Percentiles rank a stretch among this genome's conserved stretches.
Evolutionary conservation across 2,329 filamentous ascomycete species (phyloP).

Genomic region (Diplodia scrobiculata): DNA sequence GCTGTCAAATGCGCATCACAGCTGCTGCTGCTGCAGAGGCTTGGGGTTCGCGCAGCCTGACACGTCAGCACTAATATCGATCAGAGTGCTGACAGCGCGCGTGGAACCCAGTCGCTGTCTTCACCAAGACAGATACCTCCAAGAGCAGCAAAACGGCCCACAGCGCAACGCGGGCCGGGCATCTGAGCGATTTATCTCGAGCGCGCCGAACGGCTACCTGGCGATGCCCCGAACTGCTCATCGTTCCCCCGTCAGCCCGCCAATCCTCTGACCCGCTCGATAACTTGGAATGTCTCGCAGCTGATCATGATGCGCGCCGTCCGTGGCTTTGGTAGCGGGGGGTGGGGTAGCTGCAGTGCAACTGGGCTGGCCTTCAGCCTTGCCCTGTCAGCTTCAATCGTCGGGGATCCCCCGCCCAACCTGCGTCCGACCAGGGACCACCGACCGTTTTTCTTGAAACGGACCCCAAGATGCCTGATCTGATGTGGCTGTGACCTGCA

Average conservation of each 20-base stretch:
- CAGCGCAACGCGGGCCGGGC: neutral
- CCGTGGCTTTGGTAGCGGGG: neutral
- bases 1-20: neutral
- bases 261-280: neutral
- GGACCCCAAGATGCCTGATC: neutral
- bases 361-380: neutral
- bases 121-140: neutral
- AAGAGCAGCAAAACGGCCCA: neutral
- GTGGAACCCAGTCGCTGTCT: neutral
- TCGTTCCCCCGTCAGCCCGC: too few relatives aligned
- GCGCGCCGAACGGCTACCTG: neutral
- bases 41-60: neutral
- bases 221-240: neutral
- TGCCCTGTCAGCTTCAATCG: neutral
- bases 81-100: neutral
- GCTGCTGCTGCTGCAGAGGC: neutral
- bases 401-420: neutral
- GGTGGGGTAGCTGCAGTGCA: neutral
- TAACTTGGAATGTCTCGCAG: neutral
- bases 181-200: neutral
- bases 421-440: constrained; percentile 5
- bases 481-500: neutral
- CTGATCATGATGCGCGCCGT: neutral
- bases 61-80: constrained; percentile 11
- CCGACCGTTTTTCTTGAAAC: too few relatives aligned